Evolutionary conservation across 805 yeast species (phyloP).

Genomic region (Hanseniaspora valbyensis): DNA sequence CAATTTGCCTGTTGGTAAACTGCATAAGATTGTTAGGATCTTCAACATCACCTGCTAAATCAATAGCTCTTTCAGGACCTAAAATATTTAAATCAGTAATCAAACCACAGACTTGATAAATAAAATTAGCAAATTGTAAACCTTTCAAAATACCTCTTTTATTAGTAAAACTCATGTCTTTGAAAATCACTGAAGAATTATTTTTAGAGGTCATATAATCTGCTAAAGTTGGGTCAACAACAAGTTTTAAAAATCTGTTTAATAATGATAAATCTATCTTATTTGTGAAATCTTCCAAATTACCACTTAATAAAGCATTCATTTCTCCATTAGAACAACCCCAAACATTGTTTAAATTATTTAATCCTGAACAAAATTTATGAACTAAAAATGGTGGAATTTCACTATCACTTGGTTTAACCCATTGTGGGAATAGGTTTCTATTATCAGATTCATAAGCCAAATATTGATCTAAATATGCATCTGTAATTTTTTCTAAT

Average conservation of each 20-base stretch:
- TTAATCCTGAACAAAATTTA: constrained; percentile 89
- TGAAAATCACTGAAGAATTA: constrained; percentile 68
- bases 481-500: constrained; percentile 88
- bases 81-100: constrained; percentile 68
- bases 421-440: constrained; percentile 86
- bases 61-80: constrained; percentile 78
- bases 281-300: constrained; percentile 60
- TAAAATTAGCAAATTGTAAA: constrained; percentile 78
- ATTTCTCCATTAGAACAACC: constrained; percentile 60
- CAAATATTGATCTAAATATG: constrained; percentile 84
- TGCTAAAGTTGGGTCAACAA: constrained; percentile 83
- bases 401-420: constrained; percentile 88
- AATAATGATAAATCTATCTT: constrained; percentile 80
- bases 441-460: constrained; percentile 93
- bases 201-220: constrained; percentile 90
- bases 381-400: constrained; percentile 84
- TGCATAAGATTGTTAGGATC: constrained; percentile 71
- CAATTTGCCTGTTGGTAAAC: constrained; percentile 48
- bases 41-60: constrained; percentile 67
- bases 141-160: constrained; percentile 83
- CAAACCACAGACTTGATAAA: constrained; percentile 82
- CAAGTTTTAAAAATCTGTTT: constrained; percentile 65
- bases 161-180: constrained; percentile 91
- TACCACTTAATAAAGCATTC: constrained; percentile 74
- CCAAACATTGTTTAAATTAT: constrained; percentile 73